These are phyloP conservation scores for Tulasnella calospora DNA, from an alignment of 768 basidiomycete species.

Conservation along the genomic window DNA sequence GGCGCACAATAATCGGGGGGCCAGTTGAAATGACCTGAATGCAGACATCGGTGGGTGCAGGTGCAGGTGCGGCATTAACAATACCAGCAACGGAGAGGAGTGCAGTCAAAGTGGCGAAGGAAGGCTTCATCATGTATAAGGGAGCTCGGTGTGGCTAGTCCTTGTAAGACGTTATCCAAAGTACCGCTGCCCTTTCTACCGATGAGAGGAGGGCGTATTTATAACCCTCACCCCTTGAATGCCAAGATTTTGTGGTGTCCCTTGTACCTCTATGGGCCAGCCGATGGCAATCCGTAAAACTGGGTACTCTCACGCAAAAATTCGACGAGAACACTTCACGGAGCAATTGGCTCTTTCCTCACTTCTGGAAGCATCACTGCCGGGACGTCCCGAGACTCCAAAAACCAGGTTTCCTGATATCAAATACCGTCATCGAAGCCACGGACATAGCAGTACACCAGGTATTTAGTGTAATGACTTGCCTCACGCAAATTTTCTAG, in stretches of 20 bases:
- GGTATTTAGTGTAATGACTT: background rate
- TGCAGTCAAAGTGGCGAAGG: background rate
- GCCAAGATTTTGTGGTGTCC: background rate
- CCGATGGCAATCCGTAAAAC: background rate
- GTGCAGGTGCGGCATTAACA: background rate
- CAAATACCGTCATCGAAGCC: background rate
- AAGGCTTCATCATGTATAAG: background rate
- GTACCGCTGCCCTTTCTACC: background rate
- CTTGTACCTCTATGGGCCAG: background rate
- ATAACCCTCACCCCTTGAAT: background rate
- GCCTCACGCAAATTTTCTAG: background rate
- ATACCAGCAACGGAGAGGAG: background rate
- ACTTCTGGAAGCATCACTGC: background rate
- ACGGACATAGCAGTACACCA: background rate
- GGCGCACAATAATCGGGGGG: background rate
- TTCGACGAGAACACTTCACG: background rate
- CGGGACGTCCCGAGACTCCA: background rate
- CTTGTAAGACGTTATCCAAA: background rate
- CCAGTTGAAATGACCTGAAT: background rate
- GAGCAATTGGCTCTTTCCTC: background rate
- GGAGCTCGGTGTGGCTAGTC: background rate
- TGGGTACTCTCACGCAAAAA: background rate
- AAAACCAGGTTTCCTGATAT: background rate
- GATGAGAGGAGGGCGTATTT: background rate
- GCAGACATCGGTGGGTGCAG: background rate